Evolutionary conservation across 148 eudicot species (phyloP).

Genomic region (Amaranthus palmeri): DNA sequence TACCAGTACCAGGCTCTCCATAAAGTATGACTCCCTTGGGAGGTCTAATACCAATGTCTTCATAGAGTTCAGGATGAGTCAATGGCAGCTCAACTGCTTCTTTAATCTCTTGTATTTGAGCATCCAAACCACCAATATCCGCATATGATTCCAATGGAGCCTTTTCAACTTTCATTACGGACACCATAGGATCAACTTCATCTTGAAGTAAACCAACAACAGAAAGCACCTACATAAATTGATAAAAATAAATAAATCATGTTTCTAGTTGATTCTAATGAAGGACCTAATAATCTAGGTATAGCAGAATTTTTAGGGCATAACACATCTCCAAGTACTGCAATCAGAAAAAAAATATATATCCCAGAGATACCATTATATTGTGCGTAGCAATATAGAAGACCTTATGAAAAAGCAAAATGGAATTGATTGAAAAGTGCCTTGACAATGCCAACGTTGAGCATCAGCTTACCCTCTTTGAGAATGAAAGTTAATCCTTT

Average conservation of each 20-base stretch:
- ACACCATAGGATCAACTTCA: conserved; percentile 98
- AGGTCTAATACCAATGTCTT: conserved; percentile 97
- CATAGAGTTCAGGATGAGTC: conserved; percentile 95
- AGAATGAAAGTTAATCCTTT: too few species aligned
- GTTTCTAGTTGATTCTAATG: too few species aligned
- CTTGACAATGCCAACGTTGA: background rate
- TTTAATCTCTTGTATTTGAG: conserved; percentile 97
- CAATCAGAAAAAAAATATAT: background rate
- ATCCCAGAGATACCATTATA: background rate
- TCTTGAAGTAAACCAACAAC: conserved; percentile 98
- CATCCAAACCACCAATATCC: conserved; percentile 95
- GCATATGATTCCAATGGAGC: conserved; percentile 98
- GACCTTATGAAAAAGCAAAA: too few species aligned
- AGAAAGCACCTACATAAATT: conserved; percentile 72
- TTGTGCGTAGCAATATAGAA: too few species aligned
- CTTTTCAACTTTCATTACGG: conserved; percentile 98
- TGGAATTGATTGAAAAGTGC: background rate
- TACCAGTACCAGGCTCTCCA: conserved; percentile 98
- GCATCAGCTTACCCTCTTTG: too few species aligned
- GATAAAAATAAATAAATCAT: too few species aligned
- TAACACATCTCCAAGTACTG: background rate
- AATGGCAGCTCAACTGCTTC: conserved; percentile 97
- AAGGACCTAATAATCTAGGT: too few species aligned
- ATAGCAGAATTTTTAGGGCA: background rate
- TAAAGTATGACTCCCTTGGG: conserved; percentile 97